Evolutionary conservation across 192 early-diverging fungal genomes (phyloP).

Genomic region (Coemansia sp.): DNA sequence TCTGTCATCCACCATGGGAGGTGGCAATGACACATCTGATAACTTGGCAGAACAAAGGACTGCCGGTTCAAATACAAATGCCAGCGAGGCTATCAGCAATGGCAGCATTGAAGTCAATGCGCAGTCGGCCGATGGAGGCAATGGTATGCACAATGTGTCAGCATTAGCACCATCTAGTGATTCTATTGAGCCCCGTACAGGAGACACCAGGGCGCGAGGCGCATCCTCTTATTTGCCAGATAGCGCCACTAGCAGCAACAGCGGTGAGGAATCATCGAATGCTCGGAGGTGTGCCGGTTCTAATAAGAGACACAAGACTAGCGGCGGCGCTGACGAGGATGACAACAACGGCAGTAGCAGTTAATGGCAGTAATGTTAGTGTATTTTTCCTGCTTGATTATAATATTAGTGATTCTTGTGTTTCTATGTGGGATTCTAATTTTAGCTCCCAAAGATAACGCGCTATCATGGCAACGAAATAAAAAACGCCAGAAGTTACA

Average conservation of each 20-base stretch:
- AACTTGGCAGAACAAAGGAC: neutral
- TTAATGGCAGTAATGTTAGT: neutral
- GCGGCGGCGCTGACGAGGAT: slow-evolving; percentile 2
- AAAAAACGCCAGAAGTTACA: no score
- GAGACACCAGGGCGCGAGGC: slow-evolving; percentile 22
- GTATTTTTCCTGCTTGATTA: neutral
- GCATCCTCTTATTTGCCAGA: neutral
- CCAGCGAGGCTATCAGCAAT: no score
- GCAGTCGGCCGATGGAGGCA: neutral
- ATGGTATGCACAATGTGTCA: neutral
- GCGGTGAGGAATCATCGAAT: neutral
- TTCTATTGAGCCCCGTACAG: slow-evolving; percentile 10
- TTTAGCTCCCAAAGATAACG: no score
- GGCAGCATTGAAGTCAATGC: neutral
- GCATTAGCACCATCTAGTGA: neutral
- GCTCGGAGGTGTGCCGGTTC: neutral
- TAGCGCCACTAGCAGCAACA: neutral
- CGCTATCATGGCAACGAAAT: no score
- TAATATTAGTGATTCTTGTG: no score
- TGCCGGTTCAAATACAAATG: neutral
- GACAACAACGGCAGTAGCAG: neutral
- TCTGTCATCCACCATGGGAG: slow-evolving; percentile 12
- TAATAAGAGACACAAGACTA: slow-evolving; percentile 28
- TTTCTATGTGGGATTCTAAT: no score
- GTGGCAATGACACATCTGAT: neutral